phyloP scores from a whole-genome alignment of 2,329 filamentous ascomycete genomes.

The Xylariales sp. region DNA sequence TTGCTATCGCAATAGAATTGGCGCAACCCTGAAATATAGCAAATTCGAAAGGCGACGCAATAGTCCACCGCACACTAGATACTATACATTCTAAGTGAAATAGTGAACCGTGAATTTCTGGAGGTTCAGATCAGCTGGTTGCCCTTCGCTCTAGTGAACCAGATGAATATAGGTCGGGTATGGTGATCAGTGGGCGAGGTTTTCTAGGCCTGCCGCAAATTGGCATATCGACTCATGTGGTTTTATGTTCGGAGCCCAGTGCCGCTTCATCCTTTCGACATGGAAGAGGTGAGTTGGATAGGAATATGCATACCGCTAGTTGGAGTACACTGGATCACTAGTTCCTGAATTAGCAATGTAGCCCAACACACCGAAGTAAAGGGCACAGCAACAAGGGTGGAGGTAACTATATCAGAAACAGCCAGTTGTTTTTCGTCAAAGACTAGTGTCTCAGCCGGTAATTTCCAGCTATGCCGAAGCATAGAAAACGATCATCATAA shows the following conservation, averaged over 20 bases:
- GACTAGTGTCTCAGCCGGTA: constrained; percentile 85
- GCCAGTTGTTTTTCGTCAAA: constrained; percentile 86
- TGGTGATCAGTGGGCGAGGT: constrained; percentile 93
- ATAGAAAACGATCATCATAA: constrained; percentile 76
- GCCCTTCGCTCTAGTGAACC: neutral
- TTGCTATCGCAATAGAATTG: neutral
- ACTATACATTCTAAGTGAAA: neutral
- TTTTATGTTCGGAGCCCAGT: constrained; percentile 88
- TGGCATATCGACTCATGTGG: constrained; percentile 86
- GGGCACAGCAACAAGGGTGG: neutral
- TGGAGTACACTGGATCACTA: constrained; percentile 4
- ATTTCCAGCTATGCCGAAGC: constrained; percentile 87
- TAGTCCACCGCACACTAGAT: too few relatives aligned
- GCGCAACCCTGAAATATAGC: neutral
- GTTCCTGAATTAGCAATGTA: constrained; percentile 45
- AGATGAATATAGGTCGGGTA: constrained; percentile 20
- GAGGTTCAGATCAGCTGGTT: constrained; percentile 22
- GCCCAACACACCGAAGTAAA: neutral
- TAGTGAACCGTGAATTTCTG: neutral
- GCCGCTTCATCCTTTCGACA: constrained; percentile 82
- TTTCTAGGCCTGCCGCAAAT: constrained; percentile 99
- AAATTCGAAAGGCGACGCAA: neutral
- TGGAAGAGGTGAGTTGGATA: constrained; percentile 33
- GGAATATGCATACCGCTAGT: constrained; percentile 48
- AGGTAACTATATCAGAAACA: constrained; percentile 74